A percentile compares a stretch with the other conserved stretches of the same genome.
phyloP scores from a whole-genome alignment of 192 early-diverging fungal species.

The Ambispora gerdemannii region DNA sequence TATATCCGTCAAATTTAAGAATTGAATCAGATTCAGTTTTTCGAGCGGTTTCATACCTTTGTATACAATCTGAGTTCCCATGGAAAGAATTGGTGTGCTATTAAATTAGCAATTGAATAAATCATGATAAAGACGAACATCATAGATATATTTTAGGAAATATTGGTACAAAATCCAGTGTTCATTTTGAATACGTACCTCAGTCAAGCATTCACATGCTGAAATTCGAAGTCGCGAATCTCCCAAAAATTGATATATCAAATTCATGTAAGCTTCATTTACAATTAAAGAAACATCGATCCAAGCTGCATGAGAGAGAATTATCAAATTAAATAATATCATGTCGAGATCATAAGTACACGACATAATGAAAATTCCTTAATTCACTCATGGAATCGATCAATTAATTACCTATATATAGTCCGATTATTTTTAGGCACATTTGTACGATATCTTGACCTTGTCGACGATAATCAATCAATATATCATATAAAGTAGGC shows the following conservation, averaged over 20 bases:
- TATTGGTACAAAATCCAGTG: not conserved
- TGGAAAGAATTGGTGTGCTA: not conserved
- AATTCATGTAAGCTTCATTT: conserved; percentile 72
- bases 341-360: too few species aligned
- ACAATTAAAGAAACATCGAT: conserved; percentile 90
- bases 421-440: conserved; percentile 71
- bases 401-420: conserved; percentile 64
- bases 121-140: not conserved
- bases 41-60: conserved; percentile 93
- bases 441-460: conserved; percentile 62
- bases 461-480: conserved; percentile 58
- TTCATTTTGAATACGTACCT: conserved; percentile 37
- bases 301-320: conserved; percentile 60
- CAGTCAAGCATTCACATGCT: conserved; percentile 79
- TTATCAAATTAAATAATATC: not conserved
- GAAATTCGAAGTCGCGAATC: conserved; percentile 59
- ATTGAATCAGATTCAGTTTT: conserved; percentile 82
- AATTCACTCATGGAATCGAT: not conserved
- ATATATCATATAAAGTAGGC: conserved; percentile 70
- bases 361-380: too few species aligned
- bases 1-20: conserved; percentile 57
- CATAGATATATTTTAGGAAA: not conserved
- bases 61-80: conserved; percentile 55
- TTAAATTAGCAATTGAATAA: not conserved
- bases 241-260: conserved; percentile 71